Evolutionary conservation across 495 filamentous ascomycete species (phyloP), one percentile per base, ranked within the genome.

Genomic region (Thozetella sp.): DNA sequence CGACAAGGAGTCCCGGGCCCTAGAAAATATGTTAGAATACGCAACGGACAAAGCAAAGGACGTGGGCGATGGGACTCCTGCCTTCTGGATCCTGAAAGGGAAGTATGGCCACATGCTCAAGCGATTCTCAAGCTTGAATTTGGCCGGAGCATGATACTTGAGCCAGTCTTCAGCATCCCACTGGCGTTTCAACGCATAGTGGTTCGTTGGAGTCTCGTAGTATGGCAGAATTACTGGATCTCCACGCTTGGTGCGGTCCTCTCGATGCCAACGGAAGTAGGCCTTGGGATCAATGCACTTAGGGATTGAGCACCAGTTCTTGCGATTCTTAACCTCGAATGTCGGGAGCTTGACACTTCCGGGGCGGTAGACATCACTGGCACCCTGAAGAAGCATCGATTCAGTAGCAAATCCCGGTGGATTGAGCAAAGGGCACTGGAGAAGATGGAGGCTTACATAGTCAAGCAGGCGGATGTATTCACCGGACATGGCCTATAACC

Each of bases 371-470:
- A 11, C n/a, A 3, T 4, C 11, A 4, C 20, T 4, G n/a, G 43
- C 43, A 13, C 43, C 43, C 43, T 48, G 20, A 3, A 48, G 3
- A 48, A 13, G 20, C n/a, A 48, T 10, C 20, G n/a, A 6, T 10
- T 48, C n/a, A 48, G 43, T 48, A 19, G n/a, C n/a, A n/a, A n/a
- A n/a, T n/a, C n/a, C n/a, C n/a, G n/a, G n/a, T n/a, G n/a, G n/a
- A n/a, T n/a, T n/a, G n/a, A n/a, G n/a, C n/a, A n/a, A n/a, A n/a
- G n/a, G n/a, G n/a, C n/a, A n/a, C n/a, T n/a, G n/a, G n/a, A n/a
- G n/a, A n/a, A n/a, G n/a, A n/a, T n/a, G n/a, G n/a, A n/a, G 43
- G n/a, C 43, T 48, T 48, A 48, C 43, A 48, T 13, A 48, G 43
- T 48, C 43, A 19, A 3, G 11, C 3, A 48, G 43, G 43, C 12